phyloP scores from a whole-genome alignment of 495 filamentous ascomycete species.

The Neurospora intermedia region DNA sequence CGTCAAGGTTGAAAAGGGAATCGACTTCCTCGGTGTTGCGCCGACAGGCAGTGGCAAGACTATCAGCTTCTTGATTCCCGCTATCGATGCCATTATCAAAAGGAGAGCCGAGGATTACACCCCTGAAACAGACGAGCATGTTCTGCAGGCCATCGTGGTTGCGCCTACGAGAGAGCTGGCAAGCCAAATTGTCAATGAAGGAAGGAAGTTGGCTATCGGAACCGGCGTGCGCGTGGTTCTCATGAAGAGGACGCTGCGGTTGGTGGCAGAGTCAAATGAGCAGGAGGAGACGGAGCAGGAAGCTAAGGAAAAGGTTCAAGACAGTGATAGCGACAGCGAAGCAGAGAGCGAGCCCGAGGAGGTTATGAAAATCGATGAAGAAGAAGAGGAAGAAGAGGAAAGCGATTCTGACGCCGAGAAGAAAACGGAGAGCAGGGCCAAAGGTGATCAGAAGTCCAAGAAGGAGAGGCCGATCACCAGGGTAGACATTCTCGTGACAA shows the following conservation, averaged over 20 bases:
- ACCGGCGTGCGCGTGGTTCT: slow-evolving; percentile 71
- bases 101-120: slow-evolving; percentile 23
- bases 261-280: slow-evolving; percentile 38
- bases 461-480: slow-evolving; percentile 41
- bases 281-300: slow-evolving; percentile 32
- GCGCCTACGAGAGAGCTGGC: slow-evolving; percentile 91
- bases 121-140: slow-evolving; percentile 28
- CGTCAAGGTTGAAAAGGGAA: slow-evolving; percentile 15
- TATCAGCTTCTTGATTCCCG: slow-evolving; percentile 77
- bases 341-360: slow-evolving; percentile 17
- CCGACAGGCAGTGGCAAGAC: slow-evolving; percentile 99
- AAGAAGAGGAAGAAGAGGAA: slow-evolving; percentile 27
- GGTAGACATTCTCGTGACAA: slow-evolving; percentile 81
- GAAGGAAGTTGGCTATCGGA: slow-evolving; percentile 63
- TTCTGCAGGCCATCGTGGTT: slow-evolving; percentile 60
- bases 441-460: slow-evolving; percentile 4
- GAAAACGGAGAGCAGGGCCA: slow-evolving; percentile 12
- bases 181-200: slow-evolving; percentile 86
- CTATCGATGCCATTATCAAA: slow-evolving; percentile 62
- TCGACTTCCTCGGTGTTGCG: slow-evolving; percentile 78
- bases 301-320: slow-evolving; percentile 23
- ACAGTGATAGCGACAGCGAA: slow-evolving; percentile 10
- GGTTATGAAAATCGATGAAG: slow-evolving; percentile 19
- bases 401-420: slow-evolving; percentile 19
- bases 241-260: slow-evolving; percentile 74